Evolutionary conservation across 2,329 filamentous ascomycete species (phyloP).

Genomic region (Talaromyces sp.): DNA sequence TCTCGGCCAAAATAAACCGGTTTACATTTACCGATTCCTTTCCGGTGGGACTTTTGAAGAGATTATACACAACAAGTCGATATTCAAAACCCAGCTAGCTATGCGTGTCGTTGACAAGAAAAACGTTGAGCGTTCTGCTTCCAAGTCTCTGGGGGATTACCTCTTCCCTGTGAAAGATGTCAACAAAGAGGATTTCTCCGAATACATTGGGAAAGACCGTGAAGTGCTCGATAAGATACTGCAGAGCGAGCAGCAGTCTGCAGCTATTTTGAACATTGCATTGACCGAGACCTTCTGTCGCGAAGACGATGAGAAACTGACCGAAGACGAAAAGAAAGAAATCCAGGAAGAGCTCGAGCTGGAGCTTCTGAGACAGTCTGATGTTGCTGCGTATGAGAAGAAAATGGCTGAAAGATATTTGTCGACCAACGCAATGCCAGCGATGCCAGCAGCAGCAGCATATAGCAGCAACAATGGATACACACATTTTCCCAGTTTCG

Average conservation of each 20-base stretch:
- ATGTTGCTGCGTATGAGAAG: conserved; percentile 28
- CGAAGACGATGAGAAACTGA: conserved; percentile 60
- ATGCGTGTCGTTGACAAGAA: conserved; percentile 78
- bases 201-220: conserved; percentile 54
- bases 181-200: conserved; percentile 45
- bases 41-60: conserved; percentile 75
- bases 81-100: conserved; percentile 79
- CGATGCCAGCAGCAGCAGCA: not conserved
- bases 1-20: conserved; percentile 71
- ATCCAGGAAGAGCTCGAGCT: conserved; percentile 43
- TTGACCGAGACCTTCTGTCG: conserved; percentile 68
- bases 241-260: conserved; percentile 12
- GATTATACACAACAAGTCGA: conserved; percentile 62
- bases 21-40: conserved; percentile 79
- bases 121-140: conserved; percentile 63
- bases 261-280: conserved; percentile 44
- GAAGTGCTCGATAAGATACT: conserved; percentile 53
- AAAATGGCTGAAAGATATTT: conserved; percentile 10
- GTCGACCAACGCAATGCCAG: not conserved
- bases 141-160: conserved; percentile 49
- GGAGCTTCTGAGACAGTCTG: conserved; percentile 31
- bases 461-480: not conserved
- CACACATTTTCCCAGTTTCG: not conserved
- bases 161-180: conserved; percentile 54
- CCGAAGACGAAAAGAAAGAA: conserved; percentile 54